phyloP scores from a whole-genome alignment of 441 rosid species.

The Pelargonium australe region DNA sequence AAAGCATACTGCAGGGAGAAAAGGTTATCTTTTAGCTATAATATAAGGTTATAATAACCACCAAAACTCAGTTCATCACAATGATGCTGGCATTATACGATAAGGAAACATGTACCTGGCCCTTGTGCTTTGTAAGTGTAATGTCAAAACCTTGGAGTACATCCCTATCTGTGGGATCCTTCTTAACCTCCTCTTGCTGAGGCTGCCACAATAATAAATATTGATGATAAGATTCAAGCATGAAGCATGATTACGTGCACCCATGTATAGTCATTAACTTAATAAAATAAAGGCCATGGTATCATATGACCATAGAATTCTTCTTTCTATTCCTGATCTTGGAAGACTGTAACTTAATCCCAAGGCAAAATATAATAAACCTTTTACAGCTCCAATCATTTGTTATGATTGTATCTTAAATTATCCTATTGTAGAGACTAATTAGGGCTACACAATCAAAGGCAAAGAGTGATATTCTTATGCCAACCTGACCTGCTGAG shows the following conservation, averaged over 20 bases:
- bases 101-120: slow-evolving; percentile 54
- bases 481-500: no score
- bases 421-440: no score
- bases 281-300: not conserved
- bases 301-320: not conserved
- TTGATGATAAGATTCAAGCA: slow-evolving; percentile 3
- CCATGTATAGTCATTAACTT: not conserved
- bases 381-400: no score
- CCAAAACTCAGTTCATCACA: slow-evolving; percentile 7
- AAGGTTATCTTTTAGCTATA: slow-evolving; percentile 5
- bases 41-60: not conserved
- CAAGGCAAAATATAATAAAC: no score
- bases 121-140: slow-evolving; percentile 65
- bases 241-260: not conserved
- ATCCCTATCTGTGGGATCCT: slow-evolving; percentile 76
- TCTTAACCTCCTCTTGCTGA: slow-evolving; percentile 73
- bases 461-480: no score
- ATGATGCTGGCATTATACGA: slow-evolving; percentile 7
- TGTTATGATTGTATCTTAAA: no score
- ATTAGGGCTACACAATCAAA: no score
- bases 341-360: no score
- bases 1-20: slow-evolving; percentile 63
- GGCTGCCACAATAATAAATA: slow-evolving; percentile 45
- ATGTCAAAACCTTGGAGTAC: slow-evolving; percentile 83
- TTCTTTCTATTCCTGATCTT: not conserved